Base-by-base conservation (phyloP, 352 stramenopile species). In the Globisporangium sylvaticum region DNA sequence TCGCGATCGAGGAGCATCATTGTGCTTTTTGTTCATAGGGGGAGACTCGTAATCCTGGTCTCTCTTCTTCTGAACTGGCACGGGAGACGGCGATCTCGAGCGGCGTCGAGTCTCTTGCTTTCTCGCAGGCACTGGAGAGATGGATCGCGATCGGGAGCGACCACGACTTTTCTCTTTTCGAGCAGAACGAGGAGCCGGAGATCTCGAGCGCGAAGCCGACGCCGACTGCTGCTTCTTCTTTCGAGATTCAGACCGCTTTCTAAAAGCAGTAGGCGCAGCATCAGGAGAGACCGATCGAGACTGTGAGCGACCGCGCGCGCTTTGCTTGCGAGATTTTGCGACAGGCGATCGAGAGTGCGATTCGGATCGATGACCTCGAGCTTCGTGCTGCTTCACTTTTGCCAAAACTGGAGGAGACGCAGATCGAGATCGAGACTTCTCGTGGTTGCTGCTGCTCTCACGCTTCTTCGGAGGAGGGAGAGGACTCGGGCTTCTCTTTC, bases 331-430 rank as follows among this genome's bases (percentile, higher is more conserved):
- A 53, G 42, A 61, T 20, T 67, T 44, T 0, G 34, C 62, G 8
- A 74, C 44, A 61, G 76, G 76, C 4, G 76, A 86, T 39, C 62
- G 72, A 4, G 76, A 86, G 42, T 64, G 74, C 6, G 72, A 73
- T 60, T 44, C 62, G 46, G 68, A 74, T 57, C 54, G 67, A 53
- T 50, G 22, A 4, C 58, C 62, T 29, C 66, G 69, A 52, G 73
- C 56, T 31, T 70, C 74, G 25, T 52, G 53, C 67, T 70, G 37
- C 50, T 71, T 24, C 67, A 44, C 27, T 18, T 69, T 63, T 5
- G 31, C 24, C 9, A 25, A 55, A 10, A 32, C 8, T 15, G 18
- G 20, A 24, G 18, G 67, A 20, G 76, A 85, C 10, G 50, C 58
- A 1, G 76, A 81, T 68, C 69, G 74, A 44, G 67, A 70, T 46